These are phyloP conservation scores for Lentinula raphanica DNA, from an alignment of 768 basidiomycete genomes.

Conservation along the genomic window DNA sequence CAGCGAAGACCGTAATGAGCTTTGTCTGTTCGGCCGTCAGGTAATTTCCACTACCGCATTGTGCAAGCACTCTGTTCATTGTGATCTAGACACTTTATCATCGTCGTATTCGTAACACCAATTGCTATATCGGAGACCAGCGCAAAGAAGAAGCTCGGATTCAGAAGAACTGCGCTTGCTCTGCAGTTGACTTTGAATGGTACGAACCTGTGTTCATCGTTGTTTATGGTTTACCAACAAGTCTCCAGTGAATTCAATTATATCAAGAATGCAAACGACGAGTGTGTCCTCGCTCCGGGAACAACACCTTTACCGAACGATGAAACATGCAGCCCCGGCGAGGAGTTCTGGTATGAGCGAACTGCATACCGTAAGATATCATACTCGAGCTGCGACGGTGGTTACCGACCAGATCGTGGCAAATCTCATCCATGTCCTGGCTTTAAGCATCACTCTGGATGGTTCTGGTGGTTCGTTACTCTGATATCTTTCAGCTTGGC, in stretches of 20 bases:
- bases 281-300: conserved; percentile 76
- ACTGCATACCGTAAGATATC: conserved; percentile 89
- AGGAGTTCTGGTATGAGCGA: conserved; percentile 89
- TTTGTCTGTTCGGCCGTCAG: conserved; percentile 89
- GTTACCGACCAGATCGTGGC: conserved; percentile 75
- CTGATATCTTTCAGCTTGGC: conserved; percentile 75
- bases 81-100: conserved; percentile 76
- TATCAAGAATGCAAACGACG: conserved; percentile 56
- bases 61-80: not conserved
- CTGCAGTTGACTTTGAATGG: conserved; percentile 88
- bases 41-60: conserved; percentile 30
- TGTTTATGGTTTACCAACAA: not conserved
- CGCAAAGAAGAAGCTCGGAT: conserved; percentile 47
- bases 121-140: conserved; percentile 80
- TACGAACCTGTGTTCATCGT: conserved; percentile 29
- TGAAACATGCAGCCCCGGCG: conserved; percentile 52
- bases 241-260: conserved; percentile 85
- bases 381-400: conserved; percentile 82
- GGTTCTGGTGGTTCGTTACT: conserved; percentile 84
- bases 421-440: conserved; percentile 75
- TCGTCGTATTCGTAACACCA: conserved; percentile 70
- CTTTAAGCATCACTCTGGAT: conserved; percentile 57
- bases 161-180: conserved; percentile 71
- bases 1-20: conserved; percentile 79
- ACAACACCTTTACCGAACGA: conserved; percentile 59